Evolutionary conservation across 495 filamentous ascomycete species (phyloP).

Genomic region (Lepraria neglecta): DNA sequence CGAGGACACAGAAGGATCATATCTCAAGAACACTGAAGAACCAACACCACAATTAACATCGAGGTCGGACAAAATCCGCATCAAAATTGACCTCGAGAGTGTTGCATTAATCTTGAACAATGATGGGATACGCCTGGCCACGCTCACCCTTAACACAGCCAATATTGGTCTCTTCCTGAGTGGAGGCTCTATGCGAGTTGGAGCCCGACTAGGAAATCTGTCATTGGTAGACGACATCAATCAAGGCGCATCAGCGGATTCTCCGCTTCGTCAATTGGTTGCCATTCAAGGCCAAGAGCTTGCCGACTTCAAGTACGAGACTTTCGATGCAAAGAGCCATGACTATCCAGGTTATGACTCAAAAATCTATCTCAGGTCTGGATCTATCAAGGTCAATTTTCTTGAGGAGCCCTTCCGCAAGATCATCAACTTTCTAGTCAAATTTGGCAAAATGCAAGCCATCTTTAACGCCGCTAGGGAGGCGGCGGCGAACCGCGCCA

Average conservation of each 20-base stretch:
- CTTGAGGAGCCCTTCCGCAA: slow-evolving; percentile 95
- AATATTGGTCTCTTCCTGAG: slow-evolving; percentile 85
- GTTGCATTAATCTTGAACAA: slow-evolving; percentile 96
- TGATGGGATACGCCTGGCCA: slow-evolving; percentile 90
- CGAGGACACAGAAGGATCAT: slow-evolving; percentile 38
- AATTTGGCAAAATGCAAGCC: slow-evolving; percentile 98
- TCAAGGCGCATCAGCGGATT: slow-evolving; percentile 72
- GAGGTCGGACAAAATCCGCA: slow-evolving; percentile 56
- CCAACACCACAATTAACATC: slow-evolving; percentile 29
- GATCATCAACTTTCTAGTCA: slow-evolving; percentile 94
- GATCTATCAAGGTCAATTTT: slow-evolving; percentile 94
- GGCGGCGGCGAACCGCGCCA: slow-evolving; percentile 91
- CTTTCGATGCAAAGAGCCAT: slow-evolving; percentile 70
- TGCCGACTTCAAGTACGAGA: slow-evolving; percentile 97
- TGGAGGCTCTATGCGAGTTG: slow-evolving; percentile 76
- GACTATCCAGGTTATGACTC: slow-evolving; percentile 93
- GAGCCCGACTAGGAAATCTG: slow-evolving; percentile 78
- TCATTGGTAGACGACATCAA: slow-evolving; percentile 91
- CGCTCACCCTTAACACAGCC: slow-evolving; percentile 82
- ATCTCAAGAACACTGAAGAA: slow-evolving; percentile 25
- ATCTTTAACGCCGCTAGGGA: slow-evolving; percentile 96
- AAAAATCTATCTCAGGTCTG: slow-evolving; percentile 78
- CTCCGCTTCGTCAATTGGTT: slow-evolving; percentile 76
- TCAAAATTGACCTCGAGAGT: slow-evolving; percentile 88
- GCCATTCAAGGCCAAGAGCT: slow-evolving; percentile 93